Evolutionary conservation across 805 yeast species (phyloP).

Genomic region (Cyberlindnera americana): DNA sequence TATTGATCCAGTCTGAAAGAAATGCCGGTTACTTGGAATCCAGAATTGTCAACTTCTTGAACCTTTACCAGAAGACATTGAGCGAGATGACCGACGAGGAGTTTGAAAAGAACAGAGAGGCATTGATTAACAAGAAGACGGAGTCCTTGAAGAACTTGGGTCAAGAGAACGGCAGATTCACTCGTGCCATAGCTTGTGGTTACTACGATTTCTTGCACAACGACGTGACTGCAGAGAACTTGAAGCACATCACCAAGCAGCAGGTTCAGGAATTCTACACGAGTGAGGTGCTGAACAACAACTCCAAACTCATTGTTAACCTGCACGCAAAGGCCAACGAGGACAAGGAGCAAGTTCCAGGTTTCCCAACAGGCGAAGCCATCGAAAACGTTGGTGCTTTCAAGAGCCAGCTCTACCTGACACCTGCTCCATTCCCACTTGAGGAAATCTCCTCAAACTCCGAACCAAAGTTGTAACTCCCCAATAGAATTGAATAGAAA

Average conservation of each 20-base stretch:
- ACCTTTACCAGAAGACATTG: constrained; percentile 42
- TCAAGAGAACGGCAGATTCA: constrained; percentile 69
- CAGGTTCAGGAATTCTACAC: constrained; percentile 58
- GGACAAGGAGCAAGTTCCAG: constrained; percentile 26
- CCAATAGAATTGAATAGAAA: no score
- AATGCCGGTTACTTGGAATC: constrained; percentile 68
- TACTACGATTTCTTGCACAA: constrained; percentile 69
- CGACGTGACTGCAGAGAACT: constrained; percentile 51
- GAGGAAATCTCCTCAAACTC: constrained; percentile 28
- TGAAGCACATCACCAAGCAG: constrained; percentile 49
- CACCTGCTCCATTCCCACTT: constrained; percentile 61
- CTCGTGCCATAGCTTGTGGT: constrained; percentile 69
- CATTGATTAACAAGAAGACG: constrained; percentile 60
- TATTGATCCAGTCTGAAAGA: constrained; percentile 82
- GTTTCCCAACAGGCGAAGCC: constrained; percentile 47
- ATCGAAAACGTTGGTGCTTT: constrained; percentile 49
- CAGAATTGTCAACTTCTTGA: constrained; percentile 69
- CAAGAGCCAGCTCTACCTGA: constrained; percentile 49
- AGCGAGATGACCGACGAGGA: constrained; percentile 56
- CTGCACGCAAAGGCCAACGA: constrained; percentile 46
- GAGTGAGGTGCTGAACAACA: constrained; percentile 35
- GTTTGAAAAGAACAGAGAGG: constrained; percentile 63
- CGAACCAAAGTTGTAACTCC: constrained; percentile 18
- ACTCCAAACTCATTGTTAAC: constrained; percentile 53
- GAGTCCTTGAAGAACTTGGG: constrained; percentile 73